Evolutionary conservation across 208 protist species (phyloP).

Genomic region (Giardia duodenalis): DNA sequence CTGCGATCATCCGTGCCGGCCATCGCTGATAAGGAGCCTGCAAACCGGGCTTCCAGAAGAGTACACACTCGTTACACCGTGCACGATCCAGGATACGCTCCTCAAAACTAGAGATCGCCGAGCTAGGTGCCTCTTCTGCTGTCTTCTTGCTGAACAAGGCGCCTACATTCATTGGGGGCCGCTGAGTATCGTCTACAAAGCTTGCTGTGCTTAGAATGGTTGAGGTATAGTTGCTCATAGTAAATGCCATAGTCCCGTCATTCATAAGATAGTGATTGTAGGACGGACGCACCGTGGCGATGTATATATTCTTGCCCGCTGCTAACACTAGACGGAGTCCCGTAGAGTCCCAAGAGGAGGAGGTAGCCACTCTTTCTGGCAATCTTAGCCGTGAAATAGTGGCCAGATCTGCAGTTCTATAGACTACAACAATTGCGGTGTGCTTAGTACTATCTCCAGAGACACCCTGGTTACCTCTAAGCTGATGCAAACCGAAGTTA

Average conservation of each 20-base stretch:
- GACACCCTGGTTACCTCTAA: background rate
- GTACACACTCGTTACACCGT: background rate
- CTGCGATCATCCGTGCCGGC: background rate
- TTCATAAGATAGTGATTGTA: background rate
- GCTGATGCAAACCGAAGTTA: background rate
- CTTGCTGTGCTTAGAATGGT: too few species aligned
- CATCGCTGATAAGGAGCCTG: background rate
- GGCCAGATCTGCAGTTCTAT: background rate
- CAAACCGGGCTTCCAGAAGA: background rate
- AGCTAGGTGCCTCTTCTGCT: too few species aligned
- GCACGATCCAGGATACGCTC: too few species aligned
- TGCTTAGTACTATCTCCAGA: background rate
- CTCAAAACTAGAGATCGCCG: too few species aligned
- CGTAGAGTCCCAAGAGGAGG: background rate
- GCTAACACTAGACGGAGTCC: background rate
- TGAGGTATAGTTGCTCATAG: too few species aligned
- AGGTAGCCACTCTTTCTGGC: background rate
- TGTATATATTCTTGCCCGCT: background rate
- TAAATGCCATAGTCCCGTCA: slow-evolving; percentile 23
- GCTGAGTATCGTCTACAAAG: too few species aligned
- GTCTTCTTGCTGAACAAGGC: too few species aligned
- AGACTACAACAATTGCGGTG: background rate
- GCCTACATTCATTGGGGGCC: too few species aligned
- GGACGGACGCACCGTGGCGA: background rate
- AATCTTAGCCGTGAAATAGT: background rate